Percentiles rank a stretch among this genome's conserved stretches.
These are phyloP conservation scores for Paraphoma chrysanthemicola DNA, from an alignment of 2,329 filamentous ascomycete genomes.

Conservation along the genomic window DNA sequence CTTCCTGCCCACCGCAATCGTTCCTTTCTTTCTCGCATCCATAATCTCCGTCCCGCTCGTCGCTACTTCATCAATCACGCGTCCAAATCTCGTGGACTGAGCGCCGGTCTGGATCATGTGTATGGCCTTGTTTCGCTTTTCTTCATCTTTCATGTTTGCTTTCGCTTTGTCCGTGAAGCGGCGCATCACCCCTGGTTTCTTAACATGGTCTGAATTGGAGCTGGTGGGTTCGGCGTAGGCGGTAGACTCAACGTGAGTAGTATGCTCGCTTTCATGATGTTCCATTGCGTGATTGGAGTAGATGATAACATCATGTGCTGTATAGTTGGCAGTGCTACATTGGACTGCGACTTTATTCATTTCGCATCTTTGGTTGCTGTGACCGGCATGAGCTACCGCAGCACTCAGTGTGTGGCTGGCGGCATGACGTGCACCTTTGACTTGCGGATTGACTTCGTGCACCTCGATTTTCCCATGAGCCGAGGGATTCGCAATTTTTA, in stretches of 20 bases:
- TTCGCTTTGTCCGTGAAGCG: background rate
- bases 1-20: background rate
- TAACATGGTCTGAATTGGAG: background rate
- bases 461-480: too few relatives aligned
- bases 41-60: background rate
- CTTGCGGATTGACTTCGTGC: too few relatives aligned
- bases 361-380: too few relatives aligned
- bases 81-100: background rate
- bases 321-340: background rate
- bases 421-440: too few relatives aligned
- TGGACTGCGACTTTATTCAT: too few relatives aligned
- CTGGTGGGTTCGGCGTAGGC: background rate
- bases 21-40: background rate
- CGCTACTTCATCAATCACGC: background rate
- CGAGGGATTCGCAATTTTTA: too few relatives aligned
- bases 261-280: background rate
- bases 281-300: background rate
- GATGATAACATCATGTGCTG: background rate
- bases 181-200: background rate
- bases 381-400: too few relatives aligned
- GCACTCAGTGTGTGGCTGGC: too few relatives aligned
- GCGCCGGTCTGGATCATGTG: background rate
- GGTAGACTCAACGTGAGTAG: background rate
- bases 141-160: background rate
- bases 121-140: background rate